A percentile compares a stretch with the other conserved stretches of the same genome.
phyloP scores from a whole-genome alignment of 2,329 filamentous ascomycete genomes.

The Fulvia fulva region DNA sequence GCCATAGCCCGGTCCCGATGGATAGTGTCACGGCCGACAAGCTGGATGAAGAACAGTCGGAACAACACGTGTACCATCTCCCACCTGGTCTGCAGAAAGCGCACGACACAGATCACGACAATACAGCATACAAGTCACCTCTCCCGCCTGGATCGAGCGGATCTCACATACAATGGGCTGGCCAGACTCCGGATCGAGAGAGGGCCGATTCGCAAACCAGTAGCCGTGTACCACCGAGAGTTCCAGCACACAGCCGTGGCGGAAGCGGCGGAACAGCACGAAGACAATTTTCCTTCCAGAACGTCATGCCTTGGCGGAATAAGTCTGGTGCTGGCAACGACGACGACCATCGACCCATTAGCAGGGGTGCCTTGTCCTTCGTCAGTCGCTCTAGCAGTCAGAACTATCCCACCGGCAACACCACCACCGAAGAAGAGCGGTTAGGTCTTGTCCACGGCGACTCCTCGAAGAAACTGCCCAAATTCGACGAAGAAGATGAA shows the following conservation, averaged over 20 bases:
- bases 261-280: constrained; percentile 55
- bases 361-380: constrained; percentile 33
- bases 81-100: constrained; percentile 41
- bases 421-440: constrained; percentile 36
- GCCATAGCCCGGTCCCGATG: constrained; percentile 33
- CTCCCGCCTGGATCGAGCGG: constrained; percentile 25
- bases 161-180: constrained; percentile 49
- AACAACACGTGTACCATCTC: constrained; percentile 49
- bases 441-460: constrained; percentile 37
- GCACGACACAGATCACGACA: constrained; percentile 49
- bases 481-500: constrained; percentile 17
- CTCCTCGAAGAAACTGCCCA: constrained; percentile 16
- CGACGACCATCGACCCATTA: constrained; percentile 30
- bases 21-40: constrained; percentile 31
- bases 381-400: constrained; percentile 25
- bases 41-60: constrained; percentile 32
- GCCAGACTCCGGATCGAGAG: constrained; percentile 36
- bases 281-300: constrained; percentile 91
- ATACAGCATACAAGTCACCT: constrained; percentile 45
- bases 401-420: constrained; percentile 16
- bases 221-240: constrained; percentile 50
- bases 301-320: constrained; percentile 63
- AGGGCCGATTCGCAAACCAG: constrained; percentile 42
- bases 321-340: constrained; percentile 31
- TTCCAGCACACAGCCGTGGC: constrained; percentile 50